phyloP scores from a whole-genome alignment of 257 asterid species.

The Solanum arcanum region DNA sequence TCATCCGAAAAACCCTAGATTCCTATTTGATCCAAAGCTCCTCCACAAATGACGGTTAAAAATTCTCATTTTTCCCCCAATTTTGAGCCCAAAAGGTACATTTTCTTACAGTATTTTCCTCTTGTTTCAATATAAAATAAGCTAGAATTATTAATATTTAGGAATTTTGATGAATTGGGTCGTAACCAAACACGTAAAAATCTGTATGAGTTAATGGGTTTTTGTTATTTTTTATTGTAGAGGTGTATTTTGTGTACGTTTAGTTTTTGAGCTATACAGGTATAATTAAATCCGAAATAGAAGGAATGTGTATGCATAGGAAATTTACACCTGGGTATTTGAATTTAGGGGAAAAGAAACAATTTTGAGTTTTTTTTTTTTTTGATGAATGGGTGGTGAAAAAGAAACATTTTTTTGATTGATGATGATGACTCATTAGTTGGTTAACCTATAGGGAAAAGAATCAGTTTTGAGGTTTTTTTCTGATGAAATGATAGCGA shows the following conservation, averaged over 20 bases:
- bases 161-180: not conserved
- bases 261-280: conserved; percentile 13
- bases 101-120: not conserved
- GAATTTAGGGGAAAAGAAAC: not conserved
- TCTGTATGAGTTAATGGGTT: not conserved
- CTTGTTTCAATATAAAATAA: not conserved
- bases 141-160: not conserved
- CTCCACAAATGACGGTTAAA: conserved; percentile 22
- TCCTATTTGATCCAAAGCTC: conserved; percentile 1
- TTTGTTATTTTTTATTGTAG: not conserved
- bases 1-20: conserved; percentile 10
- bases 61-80: conserved; percentile 4
- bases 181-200: not conserved
- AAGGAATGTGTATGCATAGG: conserved; percentile 5
- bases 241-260: not conserved
- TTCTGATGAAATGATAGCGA: not conserved
- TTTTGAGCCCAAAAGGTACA: conserved; percentile 26
- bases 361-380: not conserved
- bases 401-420: not conserved
- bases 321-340: not conserved
- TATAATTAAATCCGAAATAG: conserved; percentile 22
- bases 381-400: not conserved
- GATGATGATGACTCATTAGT: not conserved
- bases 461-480: not conserved
- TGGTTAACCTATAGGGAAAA: not conserved